A percentile compares a stretch with the other conserved stretches of the same genome.
These are phyloP conservation scores for Ramaria rubella DNA, from an alignment of 768 basidiomycete species.

Conservation along the genomic window DNA sequence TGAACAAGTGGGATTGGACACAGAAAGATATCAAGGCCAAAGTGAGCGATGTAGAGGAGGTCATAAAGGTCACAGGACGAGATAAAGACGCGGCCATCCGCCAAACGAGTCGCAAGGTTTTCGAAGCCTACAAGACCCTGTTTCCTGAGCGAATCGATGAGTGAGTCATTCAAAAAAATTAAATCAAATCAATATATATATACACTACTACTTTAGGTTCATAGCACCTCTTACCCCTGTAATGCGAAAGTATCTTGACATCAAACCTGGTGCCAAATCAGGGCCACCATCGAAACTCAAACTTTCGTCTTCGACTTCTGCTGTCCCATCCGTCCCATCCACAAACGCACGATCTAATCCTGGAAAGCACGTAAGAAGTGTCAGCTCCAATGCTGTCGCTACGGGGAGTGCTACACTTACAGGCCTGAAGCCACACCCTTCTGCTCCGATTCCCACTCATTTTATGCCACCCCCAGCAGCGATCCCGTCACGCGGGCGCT, in stretches of 20 bases:
- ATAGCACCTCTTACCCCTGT: slow-evolving; percentile 66
- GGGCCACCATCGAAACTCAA: neutral
- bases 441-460: neutral
- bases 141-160: slow-evolving; percentile 61
- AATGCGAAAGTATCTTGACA: slow-evolving; percentile 68
- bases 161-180: slow-evolving; percentile 33
- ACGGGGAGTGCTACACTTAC: neutral
- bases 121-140: slow-evolving; percentile 66
- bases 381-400: neutral
- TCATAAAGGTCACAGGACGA: slow-evolving; percentile 58
- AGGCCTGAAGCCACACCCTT: neutral
- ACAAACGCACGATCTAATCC: neutral
- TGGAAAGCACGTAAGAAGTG: neutral
- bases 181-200: slow-evolving; percentile 1
- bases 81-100: slow-evolving; percentile 76
- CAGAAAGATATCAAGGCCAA: slow-evolving; percentile 66
- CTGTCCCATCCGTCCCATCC: neutral
- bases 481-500: neutral
- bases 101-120: slow-evolving; percentile 61
- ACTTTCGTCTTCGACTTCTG: neutral
- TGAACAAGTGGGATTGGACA: slow-evolving; percentile 74
- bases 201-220: slow-evolving; percentile 46
- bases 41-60: slow-evolving; percentile 58
- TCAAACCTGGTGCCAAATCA: slow-evolving; percentile 22
- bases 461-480: slow-evolving; percentile 3